Evolutionary conservation across 2,329 filamentous ascomycete species (phyloP), one percentile per base, ranked within the genome.

Genomic region (Diaporthe sp.): DNA sequence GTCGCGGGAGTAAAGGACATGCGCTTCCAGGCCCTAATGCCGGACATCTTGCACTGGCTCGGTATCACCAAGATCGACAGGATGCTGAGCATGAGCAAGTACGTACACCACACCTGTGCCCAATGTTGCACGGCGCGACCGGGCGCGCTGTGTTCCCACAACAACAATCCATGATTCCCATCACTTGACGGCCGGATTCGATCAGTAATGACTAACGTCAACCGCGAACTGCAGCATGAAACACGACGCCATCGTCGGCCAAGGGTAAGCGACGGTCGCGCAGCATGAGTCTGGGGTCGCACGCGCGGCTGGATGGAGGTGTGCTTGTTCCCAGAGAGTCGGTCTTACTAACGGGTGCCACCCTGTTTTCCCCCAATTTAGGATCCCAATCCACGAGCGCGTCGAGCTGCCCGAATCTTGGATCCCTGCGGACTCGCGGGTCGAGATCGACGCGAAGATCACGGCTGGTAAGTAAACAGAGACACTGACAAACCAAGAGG

Each of bases 381-480:
- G 91, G 74, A 96, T 96, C 79, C 94, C 95, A 42, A 98, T 98
- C 80, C 90, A 94, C 80, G 95, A 98, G 86, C 91, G 96, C 76
- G 92, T 98, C 65, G 95, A 97, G 76, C 95, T 98, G 78, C 97
- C 96, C 5, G 95, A 98, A 79, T 94, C 97, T 44, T 92, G 97
- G 90, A 98, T 98, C 80, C 97, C 97, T 17, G 94, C 93, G 78
- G 97, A 98, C 85, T 98, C 95, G 72, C 90, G 96, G 79, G 97
- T 98, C n/a, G 97, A 99, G 85, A 99, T 98, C 82, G 97, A 98
- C 84, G 97, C 97, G 76, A 98, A 98, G 88, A 98, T 98, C 82
- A 97, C 96, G 80, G 95, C 96, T 76, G 97, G 94, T 95, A 86
- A 85, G 91, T 86, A 74, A 46, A 57, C 51, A 70, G 71, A n/a